phyloP scores from a whole-genome alignment of 1,139 yeast genomes.

The Ogataea hybrid region DNA sequence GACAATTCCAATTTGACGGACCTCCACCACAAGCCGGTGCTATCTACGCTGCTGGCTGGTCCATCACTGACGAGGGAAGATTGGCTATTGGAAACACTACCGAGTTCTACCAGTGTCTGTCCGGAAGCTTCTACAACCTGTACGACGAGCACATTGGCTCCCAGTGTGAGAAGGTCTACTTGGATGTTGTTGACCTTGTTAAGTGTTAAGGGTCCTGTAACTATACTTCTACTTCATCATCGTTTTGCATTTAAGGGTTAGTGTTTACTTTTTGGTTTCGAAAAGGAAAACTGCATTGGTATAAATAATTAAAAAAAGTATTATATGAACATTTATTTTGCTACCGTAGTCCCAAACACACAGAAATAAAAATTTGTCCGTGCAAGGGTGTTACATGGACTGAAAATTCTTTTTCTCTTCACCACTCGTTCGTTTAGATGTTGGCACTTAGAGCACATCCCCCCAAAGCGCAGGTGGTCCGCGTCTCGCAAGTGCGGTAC shows the following conservation, averaged over 20 bases:
- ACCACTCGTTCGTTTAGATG: neutral
- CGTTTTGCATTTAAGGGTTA: conserved; percentile 12
- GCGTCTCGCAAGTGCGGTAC: conserved; percentile 31
- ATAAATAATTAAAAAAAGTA: conserved; percentile 5
- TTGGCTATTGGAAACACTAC: conserved; percentile 67
- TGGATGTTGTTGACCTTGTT: conserved; percentile 63
- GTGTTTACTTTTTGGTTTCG: conserved; percentile 13
- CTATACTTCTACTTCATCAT: conserved; percentile 12
- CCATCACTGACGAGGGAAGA: conserved; percentile 60
- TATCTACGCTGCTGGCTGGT: conserved; percentile 85
- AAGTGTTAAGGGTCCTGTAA: conserved; percentile 43
- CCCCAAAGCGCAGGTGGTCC: conserved; percentile 2
- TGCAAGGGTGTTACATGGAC: conserved; percentile 4
- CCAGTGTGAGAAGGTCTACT: conserved; percentile 66
- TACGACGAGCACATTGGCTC: conserved; percentile 66
- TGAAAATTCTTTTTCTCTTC: conserved; percentile 1
- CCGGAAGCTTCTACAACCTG: conserved; percentile 81
- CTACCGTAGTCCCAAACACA: neutral
- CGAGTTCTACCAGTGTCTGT: conserved; percentile 73
- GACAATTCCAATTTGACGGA: conserved; percentile 88
- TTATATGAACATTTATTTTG: neutral
- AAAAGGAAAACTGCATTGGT: conserved; percentile 10
- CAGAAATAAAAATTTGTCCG: neutral
- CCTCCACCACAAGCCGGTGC: conserved; percentile 92
- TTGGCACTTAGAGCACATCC: conserved; percentile 3